Percentiles rank a stretch among this genome's conserved stretches.
Evolutionary conservation across 2,329 filamentous ascomycete genomes (phyloP).

Genomic region (Cercospora zeae-maydis): DNA sequence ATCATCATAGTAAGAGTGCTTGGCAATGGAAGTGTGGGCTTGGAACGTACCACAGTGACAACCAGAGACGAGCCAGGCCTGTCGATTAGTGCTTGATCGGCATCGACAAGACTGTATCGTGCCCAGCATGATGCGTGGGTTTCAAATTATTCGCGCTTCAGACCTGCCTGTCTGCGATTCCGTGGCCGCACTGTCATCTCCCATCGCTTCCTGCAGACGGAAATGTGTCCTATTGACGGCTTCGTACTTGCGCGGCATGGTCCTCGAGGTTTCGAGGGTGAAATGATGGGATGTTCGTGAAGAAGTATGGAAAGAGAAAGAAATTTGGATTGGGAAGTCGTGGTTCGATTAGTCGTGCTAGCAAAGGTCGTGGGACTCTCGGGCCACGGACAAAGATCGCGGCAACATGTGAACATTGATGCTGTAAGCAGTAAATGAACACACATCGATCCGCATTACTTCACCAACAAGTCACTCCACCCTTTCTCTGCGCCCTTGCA

Average conservation of each 20-base stretch:
- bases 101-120: neutral
- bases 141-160: neutral
- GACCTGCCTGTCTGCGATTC: no score
- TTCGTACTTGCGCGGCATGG: neutral
- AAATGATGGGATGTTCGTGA: neutral
- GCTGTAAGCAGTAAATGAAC: slow-evolving; percentile 8
- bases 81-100: neutral
- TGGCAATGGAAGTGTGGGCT: neutral
- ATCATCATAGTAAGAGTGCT: slow-evolving; percentile 28
- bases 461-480: neutral
- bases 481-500: neutral
- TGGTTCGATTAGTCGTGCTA: neutral
- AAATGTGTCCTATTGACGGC: neutral
- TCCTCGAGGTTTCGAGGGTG: neutral
- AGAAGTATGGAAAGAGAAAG: neutral
- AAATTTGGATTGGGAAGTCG: slow-evolving; percentile 2
- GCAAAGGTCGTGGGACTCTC: neutral
- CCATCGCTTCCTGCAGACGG: neutral
- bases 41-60: neutral
- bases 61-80: neutral
- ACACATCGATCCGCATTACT: slow-evolving; percentile 5
- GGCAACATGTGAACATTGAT: slow-evolving; percentile 5
- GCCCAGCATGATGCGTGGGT: neutral
- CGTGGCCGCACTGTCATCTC: neutral
- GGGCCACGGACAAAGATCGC: slow-evolving; percentile 3